phyloP scores from a whole-genome alignment of 352 stramenopile genomes.

The Globisporangium takayamanum region DNA sequence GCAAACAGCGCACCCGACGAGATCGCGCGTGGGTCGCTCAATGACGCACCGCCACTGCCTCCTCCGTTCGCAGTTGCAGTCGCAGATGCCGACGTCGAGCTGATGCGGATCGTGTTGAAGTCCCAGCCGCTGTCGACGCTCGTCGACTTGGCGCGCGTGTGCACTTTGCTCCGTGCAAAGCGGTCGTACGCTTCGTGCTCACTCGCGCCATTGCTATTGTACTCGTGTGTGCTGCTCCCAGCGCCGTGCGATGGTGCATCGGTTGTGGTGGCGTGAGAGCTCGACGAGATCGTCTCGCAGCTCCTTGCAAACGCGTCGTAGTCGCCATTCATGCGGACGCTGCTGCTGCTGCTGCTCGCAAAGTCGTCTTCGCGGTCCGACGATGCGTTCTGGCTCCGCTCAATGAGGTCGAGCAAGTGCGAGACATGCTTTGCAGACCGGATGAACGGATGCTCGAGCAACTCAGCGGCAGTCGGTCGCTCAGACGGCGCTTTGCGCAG shows the following conservation, averaged over 20 bases:
- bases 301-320: neutral
- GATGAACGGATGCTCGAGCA: constrained; percentile 87
- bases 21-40: neutral
- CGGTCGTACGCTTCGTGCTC: constrained; percentile 16
- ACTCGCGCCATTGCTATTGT: neutral
- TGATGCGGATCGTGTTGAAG: constrained; percentile 69
- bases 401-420: constrained; percentile 63
- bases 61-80: constrained; percentile 8
- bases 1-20: constrained; percentile 5
- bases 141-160: constrained; percentile 29
- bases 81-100: constrained; percentile 16
- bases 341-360: constrained; percentile 1
- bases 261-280: neutral
- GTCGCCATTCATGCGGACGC: neutral
- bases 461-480: constrained; percentile 72
- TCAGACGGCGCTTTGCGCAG: constrained; percentile 85
- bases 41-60: constrained; percentile 12
- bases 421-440: constrained; percentile 58
- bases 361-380: constrained; percentile 1
- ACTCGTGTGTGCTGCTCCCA: neutral
- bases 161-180: constrained; percentile 28
- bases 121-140: constrained; percentile 63
- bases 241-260: neutral
- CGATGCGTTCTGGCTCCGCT: constrained; percentile 13
- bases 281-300: constrained; percentile 1